Conservation (phyloP, 2,329 filamentous ascomycete genomes). For the Pestalotiopsis sp. region DNA sequence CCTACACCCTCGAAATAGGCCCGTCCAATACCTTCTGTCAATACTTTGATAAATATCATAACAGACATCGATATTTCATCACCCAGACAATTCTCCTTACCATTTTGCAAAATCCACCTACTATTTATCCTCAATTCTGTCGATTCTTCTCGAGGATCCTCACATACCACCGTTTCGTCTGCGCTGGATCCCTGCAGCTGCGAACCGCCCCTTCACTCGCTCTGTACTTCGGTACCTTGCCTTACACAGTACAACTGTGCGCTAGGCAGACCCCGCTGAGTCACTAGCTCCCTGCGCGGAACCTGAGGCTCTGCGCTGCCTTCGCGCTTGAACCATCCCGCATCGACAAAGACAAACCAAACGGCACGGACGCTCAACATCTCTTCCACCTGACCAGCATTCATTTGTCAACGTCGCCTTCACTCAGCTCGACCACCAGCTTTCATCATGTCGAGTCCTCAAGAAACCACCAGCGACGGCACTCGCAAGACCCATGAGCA, state of each 20-base stretch:
- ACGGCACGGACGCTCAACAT: neutral
- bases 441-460: slow-evolving; percentile 57
- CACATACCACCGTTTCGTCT: no score
- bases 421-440: slow-evolving; percentile 6
- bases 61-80: no score
- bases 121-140: no score
- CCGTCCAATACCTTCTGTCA: no score
- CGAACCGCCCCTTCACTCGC: neutral
- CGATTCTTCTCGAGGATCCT: no score
- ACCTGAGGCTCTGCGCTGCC: neutral
- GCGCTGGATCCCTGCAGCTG: no score
- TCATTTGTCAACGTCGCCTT: slow-evolving; percentile 4
- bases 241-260: neutral
- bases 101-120: no score
- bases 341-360: neutral
- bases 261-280: neutral
- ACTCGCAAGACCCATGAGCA: slow-evolving; percentile 65
- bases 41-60: no score
- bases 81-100: no score
- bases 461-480: slow-evolving; percentile 46
- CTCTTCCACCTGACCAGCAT: slow-evolving; percentile 6
- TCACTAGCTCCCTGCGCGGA: neutral
- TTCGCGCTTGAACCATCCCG: neutral
- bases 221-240: neutral
- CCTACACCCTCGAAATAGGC: no score